Evolutionary conservation across 768 basidiomycete genomes (phyloP), one percentile per base, ranked within the genome.

Genomic region (Holtermanniella nyarrowii): DNA sequence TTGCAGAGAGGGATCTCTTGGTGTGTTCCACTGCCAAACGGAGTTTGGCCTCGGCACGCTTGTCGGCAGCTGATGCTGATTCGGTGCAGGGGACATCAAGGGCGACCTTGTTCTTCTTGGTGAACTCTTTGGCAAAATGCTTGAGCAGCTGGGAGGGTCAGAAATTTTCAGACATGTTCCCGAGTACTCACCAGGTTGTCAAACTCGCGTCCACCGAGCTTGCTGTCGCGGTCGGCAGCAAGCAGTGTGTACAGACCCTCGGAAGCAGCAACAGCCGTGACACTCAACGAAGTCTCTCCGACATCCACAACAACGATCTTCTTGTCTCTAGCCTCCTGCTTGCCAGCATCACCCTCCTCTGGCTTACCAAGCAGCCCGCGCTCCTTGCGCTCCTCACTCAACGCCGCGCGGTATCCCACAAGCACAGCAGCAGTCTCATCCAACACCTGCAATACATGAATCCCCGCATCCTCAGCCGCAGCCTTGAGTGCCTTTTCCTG

Each of bases 111-210:
- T 85, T 90, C 76, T 95, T 99, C 75, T 96, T 97, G 46, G 86
- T 86, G 72, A 99, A 99, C 58, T 99, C 93, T 67, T 88, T 82
- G 48, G 86, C 82, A 71, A 99, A 95, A 76, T 86, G 86, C 54
- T 84, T 83, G 74, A 95, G 81, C 40, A 96, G 78, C 65, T 82
- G 80, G 48, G 80, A 71, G 44, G 25, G 22, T 48, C 11, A 27
- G 3, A 14, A 43, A 42, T 11, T 4, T 13, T 16, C 13, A 13
- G 41, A 20, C 12, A 5, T 7, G 14, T 3, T 27, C 20, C 21
- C 23, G 22, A 18, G 0, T 25, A 65, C 70, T 57, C 53, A 72
- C 68, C 54, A 73, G 57, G 59, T 71, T 69, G 62, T 73, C 69
- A 56, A 73, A 71, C 54, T 70, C 69, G 50, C 70, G 57, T 49